A percentile compares a stretch with the other conserved stretches of the same genome.
phyloP scores from a whole-genome alignment of 805 yeast species.

The Monosporozyma servazzii region DNA sequence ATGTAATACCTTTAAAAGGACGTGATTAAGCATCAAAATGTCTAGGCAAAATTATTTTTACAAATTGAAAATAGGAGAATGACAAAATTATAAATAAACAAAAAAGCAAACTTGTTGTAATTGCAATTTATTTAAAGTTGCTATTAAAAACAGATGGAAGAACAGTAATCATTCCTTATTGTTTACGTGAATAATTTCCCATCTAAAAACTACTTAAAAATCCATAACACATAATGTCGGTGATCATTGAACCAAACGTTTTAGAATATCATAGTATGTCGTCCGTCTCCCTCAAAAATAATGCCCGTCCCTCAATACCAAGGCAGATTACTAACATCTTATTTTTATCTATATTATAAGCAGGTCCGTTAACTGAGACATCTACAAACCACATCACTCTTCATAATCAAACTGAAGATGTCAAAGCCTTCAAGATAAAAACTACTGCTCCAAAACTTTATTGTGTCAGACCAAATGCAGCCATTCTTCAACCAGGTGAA shows the following conservation, averaged over 20 bases:
- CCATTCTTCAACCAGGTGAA: constrained; percentile 65
- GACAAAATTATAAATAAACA: not conserved
- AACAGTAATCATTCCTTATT: not conserved
- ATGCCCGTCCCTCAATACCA: not conserved
- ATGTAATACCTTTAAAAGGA: not conserved
- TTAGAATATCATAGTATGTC: constrained; percentile 72
- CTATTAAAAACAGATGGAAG: not conserved
- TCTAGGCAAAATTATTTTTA: not conserved
- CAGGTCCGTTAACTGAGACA: constrained; percentile 68
- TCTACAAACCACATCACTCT: constrained; percentile 47
- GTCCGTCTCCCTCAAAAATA: not conserved
- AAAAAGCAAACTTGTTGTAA: not conserved
- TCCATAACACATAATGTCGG: not conserved
- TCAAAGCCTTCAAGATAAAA: constrained; percentile 87
- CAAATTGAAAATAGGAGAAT: not conserved
- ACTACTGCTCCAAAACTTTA: constrained; percentile 95
- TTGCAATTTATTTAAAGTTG: not conserved
- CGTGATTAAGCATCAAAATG: not conserved
- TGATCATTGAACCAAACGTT: constrained; percentile 38
- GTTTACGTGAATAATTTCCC: not conserved
- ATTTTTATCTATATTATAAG: not conserved
- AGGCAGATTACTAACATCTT: not conserved
- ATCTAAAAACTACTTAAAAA: not conserved
- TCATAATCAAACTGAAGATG: constrained; percentile 47
- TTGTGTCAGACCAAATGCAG: constrained; percentile 94